A percentile compares a stretch with the other conserved stretches of the same genome.
Evolutionary conservation across 176 grass and related monocot species (phyloP).

Genomic region (Musa itinerans): DNA sequence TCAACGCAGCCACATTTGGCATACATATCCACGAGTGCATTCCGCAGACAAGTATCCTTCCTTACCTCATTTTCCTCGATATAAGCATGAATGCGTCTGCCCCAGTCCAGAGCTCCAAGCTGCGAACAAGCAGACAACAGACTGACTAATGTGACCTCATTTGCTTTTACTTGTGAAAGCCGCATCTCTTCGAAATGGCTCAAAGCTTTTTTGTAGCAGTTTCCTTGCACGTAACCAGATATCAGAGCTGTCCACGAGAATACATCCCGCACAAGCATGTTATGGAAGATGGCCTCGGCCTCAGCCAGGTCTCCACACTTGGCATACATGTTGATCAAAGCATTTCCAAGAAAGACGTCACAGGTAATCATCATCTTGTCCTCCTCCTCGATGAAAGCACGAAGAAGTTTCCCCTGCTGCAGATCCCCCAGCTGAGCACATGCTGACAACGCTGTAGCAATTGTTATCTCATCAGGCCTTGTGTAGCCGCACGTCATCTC

Average conservation of each 20-base stretch:
- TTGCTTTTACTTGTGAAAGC: constrained; percentile 28
- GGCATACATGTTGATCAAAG: constrained; percentile 78
- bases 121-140: constrained; percentile 68
- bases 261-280: constrained; percentile 45
- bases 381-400: constrained; percentile 36
- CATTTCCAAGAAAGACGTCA: constrained; percentile 52
- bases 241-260: constrained; percentile 79
- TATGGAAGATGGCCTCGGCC: constrained; percentile 41
- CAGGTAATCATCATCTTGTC: constrained; percentile 18
- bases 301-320: constrained; percentile 60
- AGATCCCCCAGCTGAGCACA: constrained; percentile 65
- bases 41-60: constrained; percentile 46
- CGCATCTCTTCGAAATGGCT: constrained; percentile 70
- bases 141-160: constrained; percentile 70
- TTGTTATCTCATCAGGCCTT: constrained; percentile 44
- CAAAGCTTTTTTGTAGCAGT: constrained; percentile 40
- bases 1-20: constrained; percentile 68
- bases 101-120: constrained; percentile 63
- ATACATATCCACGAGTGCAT: constrained; percentile 81
- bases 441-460: constrained; percentile 44
- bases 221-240: constrained; percentile 56
- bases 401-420: constrained; percentile 37
- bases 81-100: constrained; percentile 53
- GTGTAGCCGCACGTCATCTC: constrained; percentile 35
- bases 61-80: constrained; percentile 55